phyloP scores from a whole-genome alignment of 352 stramenopile genomes.

The Phytophthora fragariae region DNA sequence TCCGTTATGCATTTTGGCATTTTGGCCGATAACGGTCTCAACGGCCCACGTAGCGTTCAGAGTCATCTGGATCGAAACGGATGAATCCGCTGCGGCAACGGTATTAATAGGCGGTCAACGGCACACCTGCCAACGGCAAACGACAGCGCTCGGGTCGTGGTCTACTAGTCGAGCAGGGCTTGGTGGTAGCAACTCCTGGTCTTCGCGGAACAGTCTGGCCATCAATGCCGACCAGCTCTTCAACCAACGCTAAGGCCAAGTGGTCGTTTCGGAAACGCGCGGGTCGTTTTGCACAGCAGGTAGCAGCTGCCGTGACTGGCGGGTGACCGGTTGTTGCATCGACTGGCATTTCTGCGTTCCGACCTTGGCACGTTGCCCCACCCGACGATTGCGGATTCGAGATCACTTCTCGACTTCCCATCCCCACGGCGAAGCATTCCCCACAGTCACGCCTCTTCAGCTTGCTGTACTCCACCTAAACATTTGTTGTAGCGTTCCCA shows the following conservation, averaged over 20 bases:
- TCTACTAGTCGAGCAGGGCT: neutral
- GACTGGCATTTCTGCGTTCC: constrained; percentile 40
- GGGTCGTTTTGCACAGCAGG: constrained; percentile 35
- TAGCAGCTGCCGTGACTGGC: constrained; percentile 32
- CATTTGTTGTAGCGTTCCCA: constrained; percentile 40
- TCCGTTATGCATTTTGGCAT: constrained; percentile 37
- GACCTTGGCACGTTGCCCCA: constrained; percentile 29
- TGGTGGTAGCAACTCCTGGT: constrained; percentile 27
- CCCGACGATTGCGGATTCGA: constrained; percentile 25
- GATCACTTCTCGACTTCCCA: constrained; percentile 55
- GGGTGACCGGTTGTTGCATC: constrained; percentile 26
- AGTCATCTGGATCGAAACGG: constrained; percentile 31
- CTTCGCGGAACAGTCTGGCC: constrained; percentile 34
- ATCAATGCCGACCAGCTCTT: constrained; percentile 32
- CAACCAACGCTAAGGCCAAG: constrained; percentile 31
- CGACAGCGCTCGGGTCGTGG: neutral
- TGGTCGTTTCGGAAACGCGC: constrained; percentile 44
- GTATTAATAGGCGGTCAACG: constrained; percentile 48
- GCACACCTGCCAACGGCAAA: constrained; percentile 28
- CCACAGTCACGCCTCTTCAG: constrained; percentile 40
- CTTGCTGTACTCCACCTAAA: constrained; percentile 51
- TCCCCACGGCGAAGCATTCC: constrained; percentile 40
- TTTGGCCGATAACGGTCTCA: constrained; percentile 19
- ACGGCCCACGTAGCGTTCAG: constrained; percentile 30
- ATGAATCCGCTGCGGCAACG: constrained; percentile 39